These are phyloP conservation scores for Metarhizium rileyi DNA, from an alignment of 2,329 filamentous ascomycete genomes.

Conservation along the genomic window DNA sequence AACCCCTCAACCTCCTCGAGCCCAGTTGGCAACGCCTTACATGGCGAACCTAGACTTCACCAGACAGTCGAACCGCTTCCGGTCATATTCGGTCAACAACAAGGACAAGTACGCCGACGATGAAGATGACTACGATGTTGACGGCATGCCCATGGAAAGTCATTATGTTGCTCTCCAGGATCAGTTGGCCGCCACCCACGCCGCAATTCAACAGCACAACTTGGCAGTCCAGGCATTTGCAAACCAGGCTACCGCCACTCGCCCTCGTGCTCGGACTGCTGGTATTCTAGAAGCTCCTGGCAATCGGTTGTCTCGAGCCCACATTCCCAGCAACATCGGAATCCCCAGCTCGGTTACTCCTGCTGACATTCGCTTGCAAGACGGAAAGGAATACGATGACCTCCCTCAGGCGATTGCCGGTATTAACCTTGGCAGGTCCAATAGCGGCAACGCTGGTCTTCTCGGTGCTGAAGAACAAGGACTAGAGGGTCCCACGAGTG, in stretches of 20 bases:
- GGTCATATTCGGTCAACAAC: slow-evolving; percentile 97
- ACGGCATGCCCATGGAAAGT: slow-evolving; percentile 40
- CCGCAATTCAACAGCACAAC: slow-evolving; percentile 81
- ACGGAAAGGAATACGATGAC: slow-evolving; percentile 70
- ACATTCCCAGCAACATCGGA: slow-evolving; percentile 59
- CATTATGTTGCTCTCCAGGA: slow-evolving; percentile 55
- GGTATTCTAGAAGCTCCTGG: slow-evolving; percentile 77
- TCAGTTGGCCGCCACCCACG: slow-evolving; percentile 53
- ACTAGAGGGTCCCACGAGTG: slow-evolving; percentile 82
- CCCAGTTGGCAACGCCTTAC: slow-evolving; percentile 65
- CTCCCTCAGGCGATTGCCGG: slow-evolving; percentile 74
- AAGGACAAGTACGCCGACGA: slow-evolving; percentile 94
- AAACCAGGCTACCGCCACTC: slow-evolving; percentile 68
- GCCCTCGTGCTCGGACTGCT: slow-evolving; percentile 72
- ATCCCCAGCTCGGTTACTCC: slow-evolving; percentile 68
- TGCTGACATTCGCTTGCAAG: slow-evolving; percentile 62
- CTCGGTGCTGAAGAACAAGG: slow-evolving; percentile 68
- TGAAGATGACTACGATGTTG: slow-evolving; percentile 63
- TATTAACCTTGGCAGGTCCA: slow-evolving; percentile 61
- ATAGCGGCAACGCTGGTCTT: slow-evolving; percentile 55
- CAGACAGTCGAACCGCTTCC: slow-evolving; percentile 75
- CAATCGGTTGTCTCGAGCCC: slow-evolving; percentile 56
- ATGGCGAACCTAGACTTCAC: slow-evolving; percentile 67
- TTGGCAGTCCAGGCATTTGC: slow-evolving; percentile 87
- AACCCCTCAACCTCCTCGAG: slow-evolving; percentile 72